phyloP scores from a whole-genome alignment of 2,329 filamentous ascomycete genomes.

The Rhexocercosporidium sp. region DNA sequence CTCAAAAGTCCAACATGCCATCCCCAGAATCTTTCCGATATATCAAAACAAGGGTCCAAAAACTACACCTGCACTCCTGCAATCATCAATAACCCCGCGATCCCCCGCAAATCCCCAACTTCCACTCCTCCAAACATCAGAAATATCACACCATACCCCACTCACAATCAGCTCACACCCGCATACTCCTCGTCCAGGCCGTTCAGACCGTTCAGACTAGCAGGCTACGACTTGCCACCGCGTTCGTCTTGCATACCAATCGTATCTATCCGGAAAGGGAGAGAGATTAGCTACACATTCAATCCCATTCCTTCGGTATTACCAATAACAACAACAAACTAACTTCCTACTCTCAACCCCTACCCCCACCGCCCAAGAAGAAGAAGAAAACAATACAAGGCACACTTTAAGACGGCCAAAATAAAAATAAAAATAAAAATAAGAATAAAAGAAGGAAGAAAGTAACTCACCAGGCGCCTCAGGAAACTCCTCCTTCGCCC shows the following conservation, averaged over 20 bases:
- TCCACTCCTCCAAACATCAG: neutral
- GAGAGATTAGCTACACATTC: neutral
- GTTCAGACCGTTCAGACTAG: neutral
- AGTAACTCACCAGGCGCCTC: conserved; percentile 48
- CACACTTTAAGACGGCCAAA: neutral
- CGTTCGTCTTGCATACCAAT: conserved; percentile 60
- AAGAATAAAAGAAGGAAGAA: too few species aligned
- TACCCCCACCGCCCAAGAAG: neutral
- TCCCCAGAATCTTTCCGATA: neutral
- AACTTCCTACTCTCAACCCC: too few species aligned
- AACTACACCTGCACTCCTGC: too few species aligned
- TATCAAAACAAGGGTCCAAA: too few species aligned
- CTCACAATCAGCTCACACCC: neutral
- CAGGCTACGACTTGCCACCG: conserved; percentile 37
- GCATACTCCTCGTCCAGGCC: neutral
- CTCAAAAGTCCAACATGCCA: too few species aligned
- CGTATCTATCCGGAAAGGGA: conserved; percentile 35
- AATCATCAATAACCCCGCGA: too few species aligned
- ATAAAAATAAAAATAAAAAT: neutral
- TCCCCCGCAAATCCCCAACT: conserved; percentile 9
- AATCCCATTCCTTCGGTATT: neutral
- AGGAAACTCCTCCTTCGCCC: conserved; percentile 53
- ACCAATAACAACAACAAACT: neutral
- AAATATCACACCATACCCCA: conserved; percentile 2
- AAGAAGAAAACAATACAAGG: neutral